These are phyloP conservation scores for Iodosphaeria phyllophila DNA, from an alignment of 2,329 filamentous ascomycete genomes.

Conservation along the genomic window DNA sequence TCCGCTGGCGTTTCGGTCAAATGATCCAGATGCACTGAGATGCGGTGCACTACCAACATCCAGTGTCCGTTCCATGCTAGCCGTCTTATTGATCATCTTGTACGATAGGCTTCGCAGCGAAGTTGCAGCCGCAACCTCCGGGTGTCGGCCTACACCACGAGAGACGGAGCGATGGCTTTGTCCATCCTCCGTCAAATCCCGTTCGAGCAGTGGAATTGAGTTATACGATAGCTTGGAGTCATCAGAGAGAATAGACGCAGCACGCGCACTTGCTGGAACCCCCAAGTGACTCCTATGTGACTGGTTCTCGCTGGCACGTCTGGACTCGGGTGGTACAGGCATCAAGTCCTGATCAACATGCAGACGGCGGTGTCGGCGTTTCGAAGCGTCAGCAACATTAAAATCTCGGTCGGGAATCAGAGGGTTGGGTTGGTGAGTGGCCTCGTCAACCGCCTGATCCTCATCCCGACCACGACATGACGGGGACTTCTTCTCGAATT, in stretches of 20 bases:
- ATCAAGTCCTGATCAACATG: slow-evolving; percentile 26
- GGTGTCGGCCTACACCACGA: no score
- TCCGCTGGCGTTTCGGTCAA: slow-evolving; percentile 19
- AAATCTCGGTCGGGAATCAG: no score
- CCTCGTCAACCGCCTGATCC: slow-evolving; percentile 22
- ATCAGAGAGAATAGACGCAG: slow-evolving; percentile 32
- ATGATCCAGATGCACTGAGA: slow-evolving; percentile 5
- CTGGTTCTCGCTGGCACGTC: no score
- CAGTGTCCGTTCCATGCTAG: slow-evolving; percentile 27
- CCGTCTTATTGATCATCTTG: slow-evolving; percentile 33
- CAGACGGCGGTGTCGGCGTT: slow-evolving; percentile 24
- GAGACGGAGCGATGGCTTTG: slow-evolving; percentile 26
- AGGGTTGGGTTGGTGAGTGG: no score
- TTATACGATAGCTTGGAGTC: slow-evolving; percentile 58
- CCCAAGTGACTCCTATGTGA: no score
- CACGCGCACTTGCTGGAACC: no score
- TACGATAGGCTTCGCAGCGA: slow-evolving; percentile 28
- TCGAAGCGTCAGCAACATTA: no score
- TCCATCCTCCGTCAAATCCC: slow-evolving; percentile 36
- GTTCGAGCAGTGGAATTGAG: slow-evolving; percentile 59
- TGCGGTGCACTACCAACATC: slow-evolving; percentile 12
- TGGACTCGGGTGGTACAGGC: no score
- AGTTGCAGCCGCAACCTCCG: no score
- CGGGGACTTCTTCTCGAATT: slow-evolving; percentile 40
- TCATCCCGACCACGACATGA: no score